Percentiles rank a stretch among this genome's conserved stretches.
phyloP scores from a whole-genome alignment of 768 basidiomycete species.

The Suillus discolor region DNA sequence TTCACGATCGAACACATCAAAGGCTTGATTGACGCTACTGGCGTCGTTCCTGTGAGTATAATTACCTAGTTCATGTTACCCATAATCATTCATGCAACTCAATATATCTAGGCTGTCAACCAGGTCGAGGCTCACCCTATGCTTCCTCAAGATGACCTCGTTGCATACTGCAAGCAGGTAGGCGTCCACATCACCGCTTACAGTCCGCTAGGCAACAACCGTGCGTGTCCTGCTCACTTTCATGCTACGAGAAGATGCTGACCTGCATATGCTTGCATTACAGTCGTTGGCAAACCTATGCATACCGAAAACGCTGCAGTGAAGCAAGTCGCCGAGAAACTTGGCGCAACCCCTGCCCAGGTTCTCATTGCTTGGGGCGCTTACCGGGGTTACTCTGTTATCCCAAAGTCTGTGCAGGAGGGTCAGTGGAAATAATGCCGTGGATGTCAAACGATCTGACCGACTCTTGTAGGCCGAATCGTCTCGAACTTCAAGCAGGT shows the following conservation, averaged over 20 bases:
- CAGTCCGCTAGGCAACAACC: constrained; percentile 81
- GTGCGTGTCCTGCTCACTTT: constrained; percentile 38
- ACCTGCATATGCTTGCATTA: constrained; percentile 7
- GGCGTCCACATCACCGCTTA: constrained; percentile 73
- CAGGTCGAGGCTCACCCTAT: constrained; percentile 86
- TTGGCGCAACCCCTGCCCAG: constrained; percentile 73
- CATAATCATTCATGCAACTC: constrained; percentile 5
- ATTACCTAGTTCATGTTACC: background rate
- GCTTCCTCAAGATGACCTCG: constrained; percentile 73
- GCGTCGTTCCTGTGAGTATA: constrained; percentile 64
- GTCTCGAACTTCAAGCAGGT: constrained; percentile 79
- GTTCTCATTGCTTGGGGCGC: constrained; percentile 83
- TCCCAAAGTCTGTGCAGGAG: constrained; percentile 81
- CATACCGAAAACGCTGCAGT: constrained; percentile 70
- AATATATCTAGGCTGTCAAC: constrained; percentile 53
- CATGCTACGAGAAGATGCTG: background rate
- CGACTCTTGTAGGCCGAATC: constrained; percentile 51
- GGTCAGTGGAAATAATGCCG: constrained; percentile 27
- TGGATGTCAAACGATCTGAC: background rate
- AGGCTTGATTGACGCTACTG: constrained; percentile 68
- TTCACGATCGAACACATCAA: constrained; percentile 68
- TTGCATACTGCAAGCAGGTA: constrained; percentile 67
- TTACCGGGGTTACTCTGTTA: constrained; percentile 76
- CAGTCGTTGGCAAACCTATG: constrained; percentile 62
- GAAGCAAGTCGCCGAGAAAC: constrained; percentile 59